These are phyloP conservation scores for Massospora cicadina DNA, from an alignment of 371 early-diverging fungal species.

Conservation along the genomic window DNA sequence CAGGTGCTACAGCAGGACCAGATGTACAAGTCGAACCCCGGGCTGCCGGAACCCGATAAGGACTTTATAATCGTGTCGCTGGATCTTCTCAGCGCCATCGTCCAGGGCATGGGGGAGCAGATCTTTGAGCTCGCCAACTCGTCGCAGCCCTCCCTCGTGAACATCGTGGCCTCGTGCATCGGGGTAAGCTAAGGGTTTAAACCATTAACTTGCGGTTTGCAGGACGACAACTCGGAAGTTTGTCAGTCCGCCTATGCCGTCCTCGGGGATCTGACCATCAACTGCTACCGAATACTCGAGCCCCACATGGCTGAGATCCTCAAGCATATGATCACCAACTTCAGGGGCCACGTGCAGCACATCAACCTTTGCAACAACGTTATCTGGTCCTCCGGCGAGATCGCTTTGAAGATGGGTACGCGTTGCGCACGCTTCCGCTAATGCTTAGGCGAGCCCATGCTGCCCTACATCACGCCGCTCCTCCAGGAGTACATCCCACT, in stretches of 20 bases:
- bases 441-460: slow-evolving; percentile 31
- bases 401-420: slow-evolving; percentile 52
- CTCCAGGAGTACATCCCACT: slow-evolving; percentile 64
- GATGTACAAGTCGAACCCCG: slow-evolving; percentile 33
- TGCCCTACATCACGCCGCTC: slow-evolving; percentile 51
- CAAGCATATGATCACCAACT: slow-evolving; percentile 53
- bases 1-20: slow-evolving; percentile 48
- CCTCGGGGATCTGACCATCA: slow-evolving; percentile 83
- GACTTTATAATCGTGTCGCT: slow-evolving; percentile 89
- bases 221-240: slow-evolving; percentile 54
- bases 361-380: slow-evolving; percentile 80
- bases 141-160: slow-evolving; percentile 50
- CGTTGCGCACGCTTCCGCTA: slow-evolving; percentile 10
- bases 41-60: slow-evolving; percentile 59
- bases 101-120: slow-evolving; percentile 66
- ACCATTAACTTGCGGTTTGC: background rate
- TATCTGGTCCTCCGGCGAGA: slow-evolving; percentile 88
- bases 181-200: slow-evolving; percentile 26
- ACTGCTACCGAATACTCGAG: slow-evolving; percentile 49
- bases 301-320: slow-evolving; percentile 53
- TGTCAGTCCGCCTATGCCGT: slow-evolving; percentile 84
- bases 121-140: slow-evolving; percentile 53
- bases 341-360: slow-evolving; percentile 33
- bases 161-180: slow-evolving; percentile 59
- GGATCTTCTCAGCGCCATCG: slow-evolving; percentile 81